Evolutionary conservation across 352 stramenopile genomes (phyloP).

Genomic region (Phytophthora palmivora): DNA sequence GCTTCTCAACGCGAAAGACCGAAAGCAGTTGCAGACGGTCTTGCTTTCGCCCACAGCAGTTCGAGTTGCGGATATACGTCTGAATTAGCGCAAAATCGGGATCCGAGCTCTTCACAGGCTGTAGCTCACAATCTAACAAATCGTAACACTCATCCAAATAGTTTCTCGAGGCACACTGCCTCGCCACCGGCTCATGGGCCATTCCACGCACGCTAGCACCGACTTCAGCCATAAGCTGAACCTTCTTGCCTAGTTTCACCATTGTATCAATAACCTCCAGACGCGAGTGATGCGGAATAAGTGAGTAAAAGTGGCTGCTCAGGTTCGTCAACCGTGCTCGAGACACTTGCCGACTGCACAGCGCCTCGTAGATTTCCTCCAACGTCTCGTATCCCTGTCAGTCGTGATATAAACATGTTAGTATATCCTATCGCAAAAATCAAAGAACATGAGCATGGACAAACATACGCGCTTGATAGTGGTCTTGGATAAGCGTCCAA

Average conservation of each 20-base stretch:
- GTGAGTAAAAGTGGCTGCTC: constrained; percentile 74
- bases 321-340: constrained; percentile 49
- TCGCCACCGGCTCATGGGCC: constrained; percentile 46
- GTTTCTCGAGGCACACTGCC: constrained; percentile 51
- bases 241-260: constrained; percentile 68
- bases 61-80: constrained; percentile 76
- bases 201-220: constrained; percentile 50
- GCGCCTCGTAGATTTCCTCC: constrained; percentile 65
- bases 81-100: constrained; percentile 66
- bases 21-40: constrained; percentile 58
- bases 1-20: constrained; percentile 72
- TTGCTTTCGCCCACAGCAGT: constrained; percentile 68
- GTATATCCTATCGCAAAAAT: neutral
- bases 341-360: constrained; percentile 47
- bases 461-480: constrained; percentile 63
- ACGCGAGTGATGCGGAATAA: constrained; percentile 63
- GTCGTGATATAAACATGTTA: constrained; percentile 6
- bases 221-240: constrained; percentile 64
- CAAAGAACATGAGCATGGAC: constrained; percentile 1
- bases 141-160: constrained; percentile 73
- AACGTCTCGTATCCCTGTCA: constrained; percentile 67
- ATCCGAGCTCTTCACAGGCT: constrained; percentile 49
- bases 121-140: constrained; percentile 56
- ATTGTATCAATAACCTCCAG: constrained; percentile 73
- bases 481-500: constrained; percentile 60